Evolutionary conservation across 1,284 basidiomycete genomes (phyloP), one percentile per base, ranked within the genome.

Genomic region (Dichomitus squalens): DNA sequence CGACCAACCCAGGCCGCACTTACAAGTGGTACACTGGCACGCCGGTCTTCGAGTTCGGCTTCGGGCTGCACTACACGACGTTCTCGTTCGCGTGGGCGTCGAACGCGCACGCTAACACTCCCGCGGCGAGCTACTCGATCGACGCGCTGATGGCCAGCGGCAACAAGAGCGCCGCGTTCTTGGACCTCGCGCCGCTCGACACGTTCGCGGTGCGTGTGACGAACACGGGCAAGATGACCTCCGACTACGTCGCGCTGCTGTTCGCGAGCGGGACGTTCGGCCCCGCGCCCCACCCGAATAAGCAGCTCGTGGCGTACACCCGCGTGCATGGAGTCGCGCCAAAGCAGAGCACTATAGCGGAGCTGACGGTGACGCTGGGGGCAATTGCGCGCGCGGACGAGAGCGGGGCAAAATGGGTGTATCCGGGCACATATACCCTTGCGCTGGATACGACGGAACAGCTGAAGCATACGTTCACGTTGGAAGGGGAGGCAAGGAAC

Each of bases 1-100:
- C 68, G 40, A 73, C 73, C 43, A 80, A 76, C 58, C 82, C 83
- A 0, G 83, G 83, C 7, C 76, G 83, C 38, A 84, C 83, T 12
- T 85, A 85, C 70, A 81, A 78, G 60, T 84, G 82, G 83, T 84
- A 78, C 72, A 75, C 72, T 18, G 80, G 76, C 21, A 74, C 73
- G 18, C 77, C 82, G 7, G 72, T 83, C 16, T 81, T 76, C 65
- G 75, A 78, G 50, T 84, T 82, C 62, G 82, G 82, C 21, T 73
- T 75, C 49, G 83, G 82, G 11, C 69, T 83, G 50, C 81, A 83
- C 66, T 84, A 76, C 68, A 84, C 82, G 14, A 79, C 72, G 16
- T 85, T 85, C 71, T 59, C 49, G 9, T 67, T 78, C 50, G 65
- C 67, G 21, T 82, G 78, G 76, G 58, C 64, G 21, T 69, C 76